A percentile compares a stretch with the other conserved stretches of the same genome.
Evolutionary conservation across 2,329 filamentous ascomycete genomes (phyloP).

Genomic region (Fusarium cyanostomum): DNA sequence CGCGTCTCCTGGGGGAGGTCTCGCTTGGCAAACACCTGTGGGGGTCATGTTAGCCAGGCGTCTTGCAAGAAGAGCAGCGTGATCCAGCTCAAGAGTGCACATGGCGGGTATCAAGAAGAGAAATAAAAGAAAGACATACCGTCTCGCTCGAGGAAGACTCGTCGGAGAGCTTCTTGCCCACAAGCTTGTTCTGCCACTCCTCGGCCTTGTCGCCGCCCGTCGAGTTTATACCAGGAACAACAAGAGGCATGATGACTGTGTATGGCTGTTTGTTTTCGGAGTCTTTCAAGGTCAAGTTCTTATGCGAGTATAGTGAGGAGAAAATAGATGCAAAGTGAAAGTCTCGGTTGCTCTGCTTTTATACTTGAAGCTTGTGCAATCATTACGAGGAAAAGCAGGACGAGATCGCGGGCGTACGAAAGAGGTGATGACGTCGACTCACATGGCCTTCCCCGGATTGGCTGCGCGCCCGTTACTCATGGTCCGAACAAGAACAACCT

Average conservation of each 20-base stretch:
- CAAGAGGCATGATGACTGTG: slow-evolving; percentile 67
- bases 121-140: slow-evolving; percentile 50
- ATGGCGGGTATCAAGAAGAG: too few relatives aligned
- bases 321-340: not conserved
- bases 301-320: not conserved
- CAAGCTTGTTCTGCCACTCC: slow-evolving; percentile 69
- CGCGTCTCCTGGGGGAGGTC: slow-evolving; percentile 67
- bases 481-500: not conserved
- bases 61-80: not conserved
- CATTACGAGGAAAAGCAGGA: slow-evolving; percentile 13
- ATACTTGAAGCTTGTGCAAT: slow-evolving; percentile 21
- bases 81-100: too few relatives aligned
- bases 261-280: not conserved
- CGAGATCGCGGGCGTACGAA: slow-evolving; percentile 9
- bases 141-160: slow-evolving; percentile 59
- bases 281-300: not conserved
- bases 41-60: not conserved
- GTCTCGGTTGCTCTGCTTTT: slow-evolving; percentile 10
- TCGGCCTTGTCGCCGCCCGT: slow-evolving; percentile 58
- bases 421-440: slow-evolving; percentile 43
- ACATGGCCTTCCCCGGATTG: slow-evolving; percentile 36
- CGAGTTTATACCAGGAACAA: slow-evolving; percentile 66
- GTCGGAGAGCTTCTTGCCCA: slow-evolving; percentile 70
- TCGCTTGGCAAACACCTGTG: slow-evolving; percentile 67
- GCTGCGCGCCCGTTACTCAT: slow-evolving; percentile 19